These are phyloP conservation scores for Phytophthora constricta DNA, from an alignment of 352 stramenopile genomes.

Conservation along the genomic window DNA sequence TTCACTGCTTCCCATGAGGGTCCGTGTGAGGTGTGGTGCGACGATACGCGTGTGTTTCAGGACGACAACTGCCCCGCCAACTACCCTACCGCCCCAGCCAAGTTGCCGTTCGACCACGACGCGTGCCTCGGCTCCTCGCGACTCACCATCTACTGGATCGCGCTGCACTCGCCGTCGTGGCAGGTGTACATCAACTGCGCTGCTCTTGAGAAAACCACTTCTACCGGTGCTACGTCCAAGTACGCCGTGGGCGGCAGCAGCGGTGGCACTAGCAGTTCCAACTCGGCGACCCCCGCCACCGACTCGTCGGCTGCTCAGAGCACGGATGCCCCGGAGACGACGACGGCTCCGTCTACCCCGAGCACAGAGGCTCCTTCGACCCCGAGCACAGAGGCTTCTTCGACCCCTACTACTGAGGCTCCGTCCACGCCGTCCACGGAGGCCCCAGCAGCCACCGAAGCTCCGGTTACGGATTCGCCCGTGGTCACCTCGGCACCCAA, in stretches of 20 bases:
- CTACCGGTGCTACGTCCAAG: slow-evolving; percentile 33
- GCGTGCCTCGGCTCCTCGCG: slow-evolving; percentile 25
- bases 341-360: neutral
- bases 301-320: slow-evolving; percentile 21
- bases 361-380: slow-evolving; percentile 6
- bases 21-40: slow-evolving; percentile 30
- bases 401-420: slow-evolving; percentile 11
- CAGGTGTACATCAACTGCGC: slow-evolving; percentile 43
- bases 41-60: slow-evolving; percentile 22
- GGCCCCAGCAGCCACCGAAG: slow-evolving; percentile 1
- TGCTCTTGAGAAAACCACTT: slow-evolving; percentile 25
- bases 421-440: slow-evolving; percentile 19
- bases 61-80: slow-evolving; percentile 37
- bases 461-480: slow-evolving; percentile 15
- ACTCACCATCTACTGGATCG: slow-evolving; percentile 36
- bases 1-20: slow-evolving; percentile 28
- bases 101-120: slow-evolving; percentile 33
- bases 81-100: slow-evolving; percentile 25
- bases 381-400: slow-evolving; percentile 9
- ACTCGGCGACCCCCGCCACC: slow-evolving; percentile 21
- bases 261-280: slow-evolving; percentile 7
- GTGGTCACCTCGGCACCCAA: slow-evolving; percentile 13
- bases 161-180: slow-evolving; percentile 34
- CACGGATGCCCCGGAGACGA: neutral
- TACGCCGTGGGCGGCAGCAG: slow-evolving; percentile 29